Percentiles rank a stretch among this genome's conserved stretches.
Evolutionary conservation across 768 basidiomycete genomes (phyloP).

Genomic region (Tylopilus sp.): DNA sequence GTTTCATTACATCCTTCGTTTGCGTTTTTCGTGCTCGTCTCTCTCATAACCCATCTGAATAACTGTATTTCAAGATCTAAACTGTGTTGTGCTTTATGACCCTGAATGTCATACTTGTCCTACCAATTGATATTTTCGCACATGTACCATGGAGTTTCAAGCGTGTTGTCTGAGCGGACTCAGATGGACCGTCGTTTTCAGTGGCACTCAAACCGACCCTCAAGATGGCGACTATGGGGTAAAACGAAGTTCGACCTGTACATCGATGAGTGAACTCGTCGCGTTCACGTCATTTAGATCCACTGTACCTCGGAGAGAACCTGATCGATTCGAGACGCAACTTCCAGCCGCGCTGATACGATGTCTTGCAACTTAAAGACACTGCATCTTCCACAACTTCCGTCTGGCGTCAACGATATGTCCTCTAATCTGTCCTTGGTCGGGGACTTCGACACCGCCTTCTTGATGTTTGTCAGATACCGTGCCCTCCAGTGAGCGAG

Average conservation of each 20-base stretch:
- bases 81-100: not conserved
- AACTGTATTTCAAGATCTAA: conserved; percentile 5
- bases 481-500: not conserved
- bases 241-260: conserved; percentile 1
- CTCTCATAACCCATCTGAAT: not conserved
- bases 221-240: not conserved
- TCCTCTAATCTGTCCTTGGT: not conserved
- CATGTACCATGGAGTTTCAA: not conserved
- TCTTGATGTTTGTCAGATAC: not conserved
- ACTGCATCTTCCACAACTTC: not conserved
- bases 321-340: not conserved
- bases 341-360: not conserved
- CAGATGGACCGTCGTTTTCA: no score
- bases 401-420: not conserved
- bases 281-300: not conserved
- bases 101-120: not conserved
- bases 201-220: no score
- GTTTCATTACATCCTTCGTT: not conserved
- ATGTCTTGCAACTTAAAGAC: not conserved
- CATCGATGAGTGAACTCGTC: not conserved
- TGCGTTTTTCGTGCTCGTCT: not conserved
- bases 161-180: not conserved
- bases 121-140: not conserved
- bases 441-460: not conserved
- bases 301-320: not conserved